These are phyloP conservation scores for Schizonepeta tenuifolia DNA, from an alignment of 257 asterid species.

Conservation along the genomic window DNA sequence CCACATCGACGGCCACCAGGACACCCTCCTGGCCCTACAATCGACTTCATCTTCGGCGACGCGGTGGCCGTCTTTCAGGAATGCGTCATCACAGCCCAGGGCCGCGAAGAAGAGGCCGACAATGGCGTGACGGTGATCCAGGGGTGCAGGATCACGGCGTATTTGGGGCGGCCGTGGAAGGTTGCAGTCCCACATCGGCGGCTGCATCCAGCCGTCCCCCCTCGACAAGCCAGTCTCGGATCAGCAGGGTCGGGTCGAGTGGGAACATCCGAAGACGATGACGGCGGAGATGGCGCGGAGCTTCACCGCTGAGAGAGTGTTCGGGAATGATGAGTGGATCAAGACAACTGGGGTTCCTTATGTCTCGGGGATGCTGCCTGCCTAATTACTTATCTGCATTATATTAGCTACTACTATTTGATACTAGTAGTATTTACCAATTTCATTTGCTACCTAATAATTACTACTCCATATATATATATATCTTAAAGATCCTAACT, in stretches of 20 bases:
- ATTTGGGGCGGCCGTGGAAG: slow-evolving; percentile 32
- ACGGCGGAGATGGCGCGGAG: slow-evolving; percentile 55
- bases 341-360: slow-evolving; percentile 53
- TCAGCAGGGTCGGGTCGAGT: slow-evolving; percentile 45
- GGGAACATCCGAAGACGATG: slow-evolving; percentile 62
- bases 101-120: slow-evolving; percentile 24
- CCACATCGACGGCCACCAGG: slow-evolving; percentile 52
- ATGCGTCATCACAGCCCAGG: slow-evolving; percentile 73
- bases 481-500: too few relatives aligned
- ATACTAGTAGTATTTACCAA: too few relatives aligned
- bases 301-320: slow-evolving; percentile 47
- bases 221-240: slow-evolving; percentile 51
- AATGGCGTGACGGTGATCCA: neutral
- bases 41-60: slow-evolving; percentile 65
- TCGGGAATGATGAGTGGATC: slow-evolving; percentile 54
- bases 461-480: too few relatives aligned
- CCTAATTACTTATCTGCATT: too few relatives aligned
- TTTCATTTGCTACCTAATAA: too few relatives aligned
- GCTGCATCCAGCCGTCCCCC: slow-evolving; percentile 50
- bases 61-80: slow-evolving; percentile 52
- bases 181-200: slow-evolving; percentile 62
- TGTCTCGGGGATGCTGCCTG: slow-evolving; percentile 38
- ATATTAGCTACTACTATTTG: too few relatives aligned
- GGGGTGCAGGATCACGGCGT: neutral
- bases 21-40: slow-evolving; percentile 67